Percentiles rank a stretch among this genome's conserved stretches.
phyloP scores from a whole-genome alignment of 169 alveolate species.

The Blepharisma undulans region DNA sequence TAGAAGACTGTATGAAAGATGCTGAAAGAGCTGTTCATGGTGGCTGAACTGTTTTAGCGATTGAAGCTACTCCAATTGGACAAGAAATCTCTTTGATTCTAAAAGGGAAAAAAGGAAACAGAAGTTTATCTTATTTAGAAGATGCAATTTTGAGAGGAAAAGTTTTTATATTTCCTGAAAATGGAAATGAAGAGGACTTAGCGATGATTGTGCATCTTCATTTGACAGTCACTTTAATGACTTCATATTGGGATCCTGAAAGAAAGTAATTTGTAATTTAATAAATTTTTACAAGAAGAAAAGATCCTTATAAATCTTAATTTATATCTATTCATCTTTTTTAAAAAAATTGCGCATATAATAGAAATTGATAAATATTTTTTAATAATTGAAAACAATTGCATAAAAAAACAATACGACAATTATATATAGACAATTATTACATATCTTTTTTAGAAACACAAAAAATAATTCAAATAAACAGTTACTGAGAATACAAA shows the following conservation, averaged over 20 bases:
- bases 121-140: neutral
- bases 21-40: neutral
- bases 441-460: too few species aligned
- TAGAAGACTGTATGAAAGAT: neutral
- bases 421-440: neutral
- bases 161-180: neutral
- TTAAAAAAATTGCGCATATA: too few species aligned
- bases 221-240: neutral
- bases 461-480: neutral
- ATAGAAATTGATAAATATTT: neutral
- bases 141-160: neutral
- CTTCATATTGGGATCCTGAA: neutral
- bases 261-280: neutral
- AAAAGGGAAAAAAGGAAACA: neutral
- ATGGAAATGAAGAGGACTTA: neutral
- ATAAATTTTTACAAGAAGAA: too few species aligned
- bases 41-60: neutral
- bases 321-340: too few species aligned
- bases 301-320: too few species aligned
- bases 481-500: neutral
- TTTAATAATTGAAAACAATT: too few species aligned
- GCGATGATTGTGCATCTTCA: neutral
- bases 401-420: neutral
- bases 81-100: neutral
- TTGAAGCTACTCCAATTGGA: neutral